A percentile compares a stretch with the other conserved stretches of the same genome.
Conservation (phyloP, 768 basidiomycete genomes). For the Tylopilus balloui region DNA sequence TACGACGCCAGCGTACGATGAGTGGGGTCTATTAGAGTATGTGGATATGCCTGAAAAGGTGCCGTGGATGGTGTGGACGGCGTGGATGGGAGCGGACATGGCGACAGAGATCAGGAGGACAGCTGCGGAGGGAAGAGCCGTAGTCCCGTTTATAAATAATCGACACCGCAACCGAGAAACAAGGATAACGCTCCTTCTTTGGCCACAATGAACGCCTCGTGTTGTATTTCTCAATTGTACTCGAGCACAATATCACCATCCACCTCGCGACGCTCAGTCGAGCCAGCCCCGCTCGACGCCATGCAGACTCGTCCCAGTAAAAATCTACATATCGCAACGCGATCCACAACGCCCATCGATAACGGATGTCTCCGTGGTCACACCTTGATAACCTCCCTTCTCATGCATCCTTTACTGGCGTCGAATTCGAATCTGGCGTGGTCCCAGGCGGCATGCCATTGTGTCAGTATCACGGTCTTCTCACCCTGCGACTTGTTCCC, state of each 20-base stretch:
- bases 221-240: slow-evolving; percentile 20
- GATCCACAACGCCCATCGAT: slow-evolving; percentile 16
- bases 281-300: background rate
- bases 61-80: slow-evolving; percentile 31
- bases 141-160: slow-evolving; percentile 21
- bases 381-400: slow-evolving; percentile 3
- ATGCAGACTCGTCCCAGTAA: background rate
- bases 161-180: slow-evolving; percentile 14
- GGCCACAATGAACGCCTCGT: slow-evolving; percentile 17
- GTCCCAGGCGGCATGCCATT: background rate
- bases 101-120: slow-evolving; percentile 14
- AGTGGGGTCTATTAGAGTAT: slow-evolving; percentile 14
- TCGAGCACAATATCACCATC: slow-evolving; percentile 14
- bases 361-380: slow-evolving; percentile 9
- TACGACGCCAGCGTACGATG: slow-evolving; percentile 27
- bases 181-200: slow-evolving; percentile 18
- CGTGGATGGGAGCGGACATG: slow-evolving; percentile 28
- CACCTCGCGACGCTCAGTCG: slow-evolving; percentile 3
- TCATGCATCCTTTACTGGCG: background rate
- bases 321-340: slow-evolving; percentile 12
- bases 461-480: slow-evolving; percentile 4
- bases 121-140: background rate
- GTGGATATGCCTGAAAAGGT: slow-evolving; percentile 29
- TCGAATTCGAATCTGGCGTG: background rate
- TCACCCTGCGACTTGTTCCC: slow-evolving; percentile 3